Base-by-base conservation (phyloP, 139 green algal genomes). In the Klebsormidium nitens region DNA sequence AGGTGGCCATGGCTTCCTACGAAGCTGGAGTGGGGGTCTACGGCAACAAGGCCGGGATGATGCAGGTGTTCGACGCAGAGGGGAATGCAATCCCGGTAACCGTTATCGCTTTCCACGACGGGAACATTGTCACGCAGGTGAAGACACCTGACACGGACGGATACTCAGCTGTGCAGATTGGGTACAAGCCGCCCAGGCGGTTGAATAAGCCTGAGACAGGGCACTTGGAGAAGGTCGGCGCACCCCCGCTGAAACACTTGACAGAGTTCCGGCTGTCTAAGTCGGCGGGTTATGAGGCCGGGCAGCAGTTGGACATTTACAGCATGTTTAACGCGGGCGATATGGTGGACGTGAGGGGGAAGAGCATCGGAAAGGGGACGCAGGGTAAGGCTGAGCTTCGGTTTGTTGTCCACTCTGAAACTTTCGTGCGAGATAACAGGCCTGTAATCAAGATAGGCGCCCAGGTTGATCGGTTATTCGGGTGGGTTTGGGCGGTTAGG, bases 11-110 rank as follows among this genome's bases (percentile, higher is more conserved):
- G 69, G 69, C 62, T 11, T 35, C 69, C 19, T 29, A 48, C 2
- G 83, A 88, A 62, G 74, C 78, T 48, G 86, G 81, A 28, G 83
- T 96, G 2, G 93, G 93, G 55, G 65, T 96, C 11, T 88, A 91
- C 11, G 93, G 89, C 42, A 97, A 89, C 38, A 98, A 99, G 85
- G 93, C 92, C 6, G 94, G 93, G 69, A 99, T 99, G 94, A 95
- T 93, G 69, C 82, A 84, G 56, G 89, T 89, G 42, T 98, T 98
- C 80, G 95, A 80, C 14, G 75, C 85, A 3, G 83, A 96, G 34
- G 94, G 94, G 50, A 64, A 89, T 32, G 83, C 82, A 28, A 66
- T 96, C 6, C 87, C 91, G 1, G 88, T 87, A 36, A 96, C 94
- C 36, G 89, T 98, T 1, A 93, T 98, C 60, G 89, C 86, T 1